Conservation (phyloP, 2,329 filamentous ascomycete genomes). For the Cercospora brassicicola region DNA sequence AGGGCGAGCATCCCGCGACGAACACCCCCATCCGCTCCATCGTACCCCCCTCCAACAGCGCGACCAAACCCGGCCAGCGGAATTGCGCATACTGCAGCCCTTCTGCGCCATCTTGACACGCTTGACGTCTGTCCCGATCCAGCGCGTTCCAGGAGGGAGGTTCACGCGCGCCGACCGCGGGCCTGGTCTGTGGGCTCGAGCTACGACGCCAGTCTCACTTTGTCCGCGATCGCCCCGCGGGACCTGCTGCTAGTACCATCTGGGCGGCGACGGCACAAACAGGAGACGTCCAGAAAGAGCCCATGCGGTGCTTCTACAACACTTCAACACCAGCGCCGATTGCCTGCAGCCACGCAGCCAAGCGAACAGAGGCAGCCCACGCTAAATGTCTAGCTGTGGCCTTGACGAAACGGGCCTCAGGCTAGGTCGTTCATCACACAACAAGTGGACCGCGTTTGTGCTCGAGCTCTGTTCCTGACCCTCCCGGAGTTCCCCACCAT, state of each 20-base stretch:
- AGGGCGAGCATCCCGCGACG: not conserved
- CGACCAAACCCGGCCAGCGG: not conserved
- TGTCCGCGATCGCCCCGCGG: not conserved
- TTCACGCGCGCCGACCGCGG: not conserved
- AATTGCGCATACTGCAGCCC: not conserved
- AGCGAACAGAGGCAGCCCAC: not conserved
- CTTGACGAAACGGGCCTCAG: not conserved
- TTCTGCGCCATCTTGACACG: conserved; percentile 1
- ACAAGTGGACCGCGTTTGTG: not conserved
- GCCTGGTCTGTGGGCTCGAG: conserved; percentile 5
- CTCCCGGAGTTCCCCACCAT: not conserved
- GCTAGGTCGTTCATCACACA: not conserved
- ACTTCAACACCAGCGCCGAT: not conserved
- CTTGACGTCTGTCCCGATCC: not conserved
- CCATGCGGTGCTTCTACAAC: not conserved
- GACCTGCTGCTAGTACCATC: not conserved
- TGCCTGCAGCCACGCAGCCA: not conserved
- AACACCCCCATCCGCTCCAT: not conserved
- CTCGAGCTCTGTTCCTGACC: not conserved
- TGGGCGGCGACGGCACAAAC: not conserved
- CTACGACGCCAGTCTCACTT: not conserved
- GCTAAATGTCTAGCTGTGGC: not conserved
- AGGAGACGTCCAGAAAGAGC: not conserved
- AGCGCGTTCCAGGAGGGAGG: conserved; percentile 5
- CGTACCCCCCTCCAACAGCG: not conserved